Conservation (phyloP, 2,329 filamentous ascomycete species). For the Clonostachys solani region DNA sequence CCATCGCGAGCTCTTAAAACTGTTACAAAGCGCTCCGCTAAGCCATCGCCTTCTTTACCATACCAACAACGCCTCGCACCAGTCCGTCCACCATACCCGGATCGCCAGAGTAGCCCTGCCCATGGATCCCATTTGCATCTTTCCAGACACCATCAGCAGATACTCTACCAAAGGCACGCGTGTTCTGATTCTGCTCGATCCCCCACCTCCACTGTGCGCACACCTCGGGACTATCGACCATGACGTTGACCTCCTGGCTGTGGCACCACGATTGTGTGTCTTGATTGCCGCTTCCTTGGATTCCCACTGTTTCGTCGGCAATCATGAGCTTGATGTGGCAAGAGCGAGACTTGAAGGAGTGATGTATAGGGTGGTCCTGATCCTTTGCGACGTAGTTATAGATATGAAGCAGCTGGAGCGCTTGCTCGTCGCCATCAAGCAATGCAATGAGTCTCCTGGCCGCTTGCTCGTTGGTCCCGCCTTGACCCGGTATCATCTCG, state of each 20-base stretch:
- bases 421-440: slow-evolving; percentile 39
- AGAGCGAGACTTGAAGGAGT: slow-evolving; percentile 58
- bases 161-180: slow-evolving; percentile 50
- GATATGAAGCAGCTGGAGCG: slow-evolving; percentile 42
- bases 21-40: neutral
- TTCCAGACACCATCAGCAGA: slow-evolving; percentile 59
- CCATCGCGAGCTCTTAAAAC: neutral
- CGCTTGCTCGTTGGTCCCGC: slow-evolving; percentile 71
- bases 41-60: slow-evolving; percentile 4
- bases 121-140: slow-evolving; percentile 36
- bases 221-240: slow-evolving; percentile 61
- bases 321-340: slow-evolving; percentile 80
- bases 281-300: slow-evolving; percentile 74
- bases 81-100: slow-evolving; percentile 6
- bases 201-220: slow-evolving; percentile 60
- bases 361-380: slow-evolving; percentile 62
- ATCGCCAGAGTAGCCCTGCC: slow-evolving; percentile 6
- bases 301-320: slow-evolving; percentile 62
- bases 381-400: slow-evolving; percentile 74
- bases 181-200: slow-evolving; percentile 64
- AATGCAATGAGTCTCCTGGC: slow-evolving; percentile 53
- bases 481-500: slow-evolving; percentile 71
- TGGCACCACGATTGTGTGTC: slow-evolving; percentile 80
- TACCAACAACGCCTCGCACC: slow-evolving; percentile 6
- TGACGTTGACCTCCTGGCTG: slow-evolving; percentile 71